Conservation (phyloP, 805 yeast genomes). For the Cyberlindnera sargentensis region DNA sequence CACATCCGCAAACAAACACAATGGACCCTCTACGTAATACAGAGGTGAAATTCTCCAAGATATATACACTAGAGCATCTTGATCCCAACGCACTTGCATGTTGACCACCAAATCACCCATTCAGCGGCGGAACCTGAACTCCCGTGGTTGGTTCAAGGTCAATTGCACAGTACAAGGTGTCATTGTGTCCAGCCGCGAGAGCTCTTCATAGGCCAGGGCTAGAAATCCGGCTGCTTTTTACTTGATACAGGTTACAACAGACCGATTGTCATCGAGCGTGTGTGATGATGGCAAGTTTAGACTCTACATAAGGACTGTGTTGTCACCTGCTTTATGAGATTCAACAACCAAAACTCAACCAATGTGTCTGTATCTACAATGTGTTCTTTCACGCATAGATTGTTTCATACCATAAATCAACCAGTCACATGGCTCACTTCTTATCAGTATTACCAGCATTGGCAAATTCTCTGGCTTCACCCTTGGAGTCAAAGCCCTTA, state of each 20-base stretch:
- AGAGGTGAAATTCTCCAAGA: neutral
- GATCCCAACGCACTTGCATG: neutral
- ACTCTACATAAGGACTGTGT: neutral
- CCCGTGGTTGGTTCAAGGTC: neutral
- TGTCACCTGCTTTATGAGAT: neutral
- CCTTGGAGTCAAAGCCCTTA: slow-evolving; percentile 4
- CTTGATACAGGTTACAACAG: neutral
- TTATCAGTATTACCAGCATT: neutral
- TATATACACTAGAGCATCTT: neutral
- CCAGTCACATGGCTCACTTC: neutral
- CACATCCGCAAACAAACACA: neutral
- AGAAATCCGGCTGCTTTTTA: slow-evolving; percentile 1
- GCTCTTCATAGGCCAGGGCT: neutral
- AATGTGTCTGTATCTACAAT: too few relatives aligned
- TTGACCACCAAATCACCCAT: neutral
- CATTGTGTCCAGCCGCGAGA: neutral
- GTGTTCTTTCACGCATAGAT: too few relatives aligned
- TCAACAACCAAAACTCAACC: too few relatives aligned
- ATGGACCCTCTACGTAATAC: neutral
- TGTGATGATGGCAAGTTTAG: neutral
- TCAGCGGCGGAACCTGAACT: neutral
- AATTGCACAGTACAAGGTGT: neutral
- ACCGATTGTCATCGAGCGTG: neutral
- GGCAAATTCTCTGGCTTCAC: slow-evolving; percentile 3
- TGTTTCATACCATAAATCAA: too few relatives aligned